Evolutionary conservation across 2,329 filamentous ascomycete genomes (phyloP).

Genomic region (Cytospora schulzeri): DNA sequence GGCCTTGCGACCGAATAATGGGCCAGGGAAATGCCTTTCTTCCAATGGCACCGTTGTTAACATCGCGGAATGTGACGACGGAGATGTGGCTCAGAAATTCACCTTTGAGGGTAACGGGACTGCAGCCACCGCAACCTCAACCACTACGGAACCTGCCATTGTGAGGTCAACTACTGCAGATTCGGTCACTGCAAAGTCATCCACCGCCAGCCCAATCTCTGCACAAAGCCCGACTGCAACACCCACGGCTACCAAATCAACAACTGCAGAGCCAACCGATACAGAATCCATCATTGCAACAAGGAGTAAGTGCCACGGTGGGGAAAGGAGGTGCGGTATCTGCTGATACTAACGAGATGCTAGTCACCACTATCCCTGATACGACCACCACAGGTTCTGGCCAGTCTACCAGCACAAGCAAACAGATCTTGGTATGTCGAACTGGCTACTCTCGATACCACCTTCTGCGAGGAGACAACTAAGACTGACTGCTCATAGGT

Average conservation of each 20-base stretch:
- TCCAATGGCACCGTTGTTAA: slow-evolving; percentile 47
- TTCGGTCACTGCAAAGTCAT: neutral
- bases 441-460: neutral
- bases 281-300: neutral
- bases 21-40: slow-evolving; percentile 49
- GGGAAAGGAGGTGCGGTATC: neutral
- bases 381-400: neutral
- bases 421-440: neutral
- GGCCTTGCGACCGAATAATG: slow-evolving; percentile 48
- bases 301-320: neutral
- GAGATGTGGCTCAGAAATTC: slow-evolving; percentile 48
- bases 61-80: slow-evolving; percentile 45
- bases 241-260: no score
- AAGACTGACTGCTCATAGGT: slow-evolving; percentile 44
- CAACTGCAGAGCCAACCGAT: neutral
- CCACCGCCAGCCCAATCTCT: no score
- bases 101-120: slow-evolving; percentile 31
- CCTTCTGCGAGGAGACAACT: neutral
- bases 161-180: neutral
- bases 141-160: neutral
- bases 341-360: slow-evolving; percentile 27
- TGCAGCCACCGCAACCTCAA: neutral
- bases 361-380: slow-evolving; percentile 31
- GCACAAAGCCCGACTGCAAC: no score
- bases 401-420: neutral